Evolutionary conservation across 352 stramenopile genomes (phyloP).

Genomic region (Globisporangium takayamanum): DNA sequence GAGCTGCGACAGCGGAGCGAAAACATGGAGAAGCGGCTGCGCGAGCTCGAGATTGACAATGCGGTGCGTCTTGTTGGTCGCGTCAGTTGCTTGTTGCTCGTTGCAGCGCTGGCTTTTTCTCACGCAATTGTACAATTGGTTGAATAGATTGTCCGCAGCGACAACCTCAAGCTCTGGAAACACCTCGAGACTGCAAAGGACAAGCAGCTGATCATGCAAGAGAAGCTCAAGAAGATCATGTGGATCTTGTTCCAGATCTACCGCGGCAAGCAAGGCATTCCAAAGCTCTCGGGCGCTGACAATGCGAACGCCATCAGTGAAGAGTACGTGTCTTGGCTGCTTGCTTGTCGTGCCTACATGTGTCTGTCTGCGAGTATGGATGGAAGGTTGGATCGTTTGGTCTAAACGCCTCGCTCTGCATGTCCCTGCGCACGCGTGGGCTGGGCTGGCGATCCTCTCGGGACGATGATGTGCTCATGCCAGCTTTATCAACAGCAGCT

Average conservation of each 20-base stretch:
- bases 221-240: constrained; percentile 91
- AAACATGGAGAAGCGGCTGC: constrained; percentile 82
- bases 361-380: constrained; percentile 2
- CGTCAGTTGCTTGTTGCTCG: neutral
- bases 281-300: constrained; percentile 66
- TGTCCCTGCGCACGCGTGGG: constrained; percentile 16
- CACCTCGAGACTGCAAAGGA: constrained; percentile 79
- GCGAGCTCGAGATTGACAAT: constrained; percentile 84
- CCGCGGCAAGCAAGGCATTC: constrained; percentile 71
- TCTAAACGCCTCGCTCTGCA: constrained; percentile 23
- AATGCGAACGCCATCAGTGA: constrained; percentile 50
- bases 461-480: constrained; percentile 31
- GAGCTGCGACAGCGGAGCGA: constrained; percentile 77
- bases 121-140: neutral
- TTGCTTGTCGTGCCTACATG: neutral
- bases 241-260: constrained; percentile 90
- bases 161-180: constrained; percentile 88
- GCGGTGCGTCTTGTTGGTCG: constrained; percentile 30
- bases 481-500: constrained; percentile 75
- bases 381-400: constrained; percentile 11
- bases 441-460: constrained; percentile 12
- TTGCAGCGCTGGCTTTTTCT: too few relatives aligned
- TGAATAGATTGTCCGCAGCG: constrained; percentile 71
- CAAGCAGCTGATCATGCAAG: constrained; percentile 86
- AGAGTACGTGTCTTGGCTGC: constrained; percentile 53